Evolutionary conservation across 1,139 yeast species (phyloP).

Genomic region (Taphrina pruni): DNA sequence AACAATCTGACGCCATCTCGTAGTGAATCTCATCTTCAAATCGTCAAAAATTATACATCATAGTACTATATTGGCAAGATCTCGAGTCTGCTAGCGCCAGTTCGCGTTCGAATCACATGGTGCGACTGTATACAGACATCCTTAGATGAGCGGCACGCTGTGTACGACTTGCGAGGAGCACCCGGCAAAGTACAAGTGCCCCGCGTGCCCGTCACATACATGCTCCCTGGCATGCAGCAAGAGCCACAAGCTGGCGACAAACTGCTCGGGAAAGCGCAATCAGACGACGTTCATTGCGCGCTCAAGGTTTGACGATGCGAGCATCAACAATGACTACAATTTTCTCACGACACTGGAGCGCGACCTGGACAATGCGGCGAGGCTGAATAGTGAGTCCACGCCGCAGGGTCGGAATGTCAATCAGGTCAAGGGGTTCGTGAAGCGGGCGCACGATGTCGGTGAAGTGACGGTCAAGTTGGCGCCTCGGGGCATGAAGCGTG

Average conservation of each 20-base stretch:
- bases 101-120: not conserved
- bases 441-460: slow-evolving; percentile 51
- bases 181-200: slow-evolving; percentile 73
- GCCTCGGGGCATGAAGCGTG: slow-evolving; percentile 80
- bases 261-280: slow-evolving; percentile 73
- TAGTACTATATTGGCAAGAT: too few species aligned
- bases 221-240: slow-evolving; percentile 77
- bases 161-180: slow-evolving; percentile 19
- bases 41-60: not conserved
- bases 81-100: too few species aligned
- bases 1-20: slow-evolving; percentile 4
- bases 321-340: slow-evolving; percentile 83
- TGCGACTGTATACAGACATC: not conserved
- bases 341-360: slow-evolving; percentile 70
- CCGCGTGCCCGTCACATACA: slow-evolving; percentile 70
- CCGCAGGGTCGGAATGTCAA: slow-evolving; percentile 46
- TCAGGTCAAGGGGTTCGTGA: slow-evolving; percentile 40
- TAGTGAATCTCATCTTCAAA: slow-evolving; percentile 8
- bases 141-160: not conserved
- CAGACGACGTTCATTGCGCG: slow-evolving; percentile 64
- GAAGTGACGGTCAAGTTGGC: slow-evolving; percentile 62
- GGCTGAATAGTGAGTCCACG: slow-evolving; percentile 47
- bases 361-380: slow-evolving; percentile 59
- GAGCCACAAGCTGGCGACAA: slow-evolving; percentile 65
- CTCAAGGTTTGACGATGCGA: slow-evolving; percentile 52